phyloP scores from a whole-genome alignment of 768 basidiomycete genomes.

The Auricularia sp. region DNA sequence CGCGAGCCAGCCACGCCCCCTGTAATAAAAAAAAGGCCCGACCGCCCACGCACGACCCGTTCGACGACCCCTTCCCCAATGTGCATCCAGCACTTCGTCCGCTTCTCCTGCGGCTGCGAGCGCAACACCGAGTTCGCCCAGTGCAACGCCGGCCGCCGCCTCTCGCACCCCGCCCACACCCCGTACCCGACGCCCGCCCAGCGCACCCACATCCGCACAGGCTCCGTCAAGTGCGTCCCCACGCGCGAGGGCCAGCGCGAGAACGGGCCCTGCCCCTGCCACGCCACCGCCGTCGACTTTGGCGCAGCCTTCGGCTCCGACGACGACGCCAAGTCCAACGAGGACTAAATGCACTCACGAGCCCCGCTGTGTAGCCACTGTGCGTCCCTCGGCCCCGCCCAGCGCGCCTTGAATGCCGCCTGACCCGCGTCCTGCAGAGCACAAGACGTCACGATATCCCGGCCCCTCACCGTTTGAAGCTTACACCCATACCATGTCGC shows the following conservation, averaged over 20 bases:
- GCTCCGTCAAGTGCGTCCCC: not conserved
- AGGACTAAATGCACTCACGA: not conserved
- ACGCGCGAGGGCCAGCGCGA: not conserved
- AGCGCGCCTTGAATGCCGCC: not conserved
- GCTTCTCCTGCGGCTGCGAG: slow-evolving; percentile 1
- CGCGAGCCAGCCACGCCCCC: not conserved
- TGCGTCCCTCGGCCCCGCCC: not conserved
- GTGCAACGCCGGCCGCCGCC: not conserved
- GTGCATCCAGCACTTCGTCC: slow-evolving; percentile 1
- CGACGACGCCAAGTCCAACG: not conserved
- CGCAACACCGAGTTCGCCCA: slow-evolving; percentile 2
- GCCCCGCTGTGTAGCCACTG: not conserved
- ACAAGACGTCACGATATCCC: not conserved
- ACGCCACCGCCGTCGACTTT: not conserved
- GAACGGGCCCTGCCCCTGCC: not conserved
- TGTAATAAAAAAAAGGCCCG: not conserved
- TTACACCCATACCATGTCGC: not conserved
- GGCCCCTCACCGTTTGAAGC: not conserved
- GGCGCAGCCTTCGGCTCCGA: not conserved
- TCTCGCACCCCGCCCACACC: not conserved
- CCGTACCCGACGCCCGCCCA: not conserved
- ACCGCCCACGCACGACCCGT: not conserved
- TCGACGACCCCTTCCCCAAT: not conserved
- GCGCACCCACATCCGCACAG: not conserved
- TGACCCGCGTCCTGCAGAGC: not conserved